phyloP scores from a whole-genome alignment of 257 asterid genomes.

The Solanum corneliomulleri region DNA sequence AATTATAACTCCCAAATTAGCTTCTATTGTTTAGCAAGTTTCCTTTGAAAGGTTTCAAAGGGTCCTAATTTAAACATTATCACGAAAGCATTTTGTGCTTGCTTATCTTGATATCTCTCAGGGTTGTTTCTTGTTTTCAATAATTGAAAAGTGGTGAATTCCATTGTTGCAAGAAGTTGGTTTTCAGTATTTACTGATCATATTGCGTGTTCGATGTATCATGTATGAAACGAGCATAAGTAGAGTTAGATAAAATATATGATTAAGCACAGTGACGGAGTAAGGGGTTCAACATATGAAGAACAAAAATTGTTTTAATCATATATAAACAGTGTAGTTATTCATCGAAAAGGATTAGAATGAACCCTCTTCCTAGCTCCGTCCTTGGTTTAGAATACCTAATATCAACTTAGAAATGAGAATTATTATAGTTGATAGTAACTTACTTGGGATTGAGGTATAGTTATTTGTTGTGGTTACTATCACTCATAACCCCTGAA shows the following conservation, averaged over 20 bases:
- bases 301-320: neutral
- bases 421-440: neutral
- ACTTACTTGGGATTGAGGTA: neutral
- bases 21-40: slow-evolving; percentile 33
- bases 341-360: neutral
- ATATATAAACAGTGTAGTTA: too few species aligned
- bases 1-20: slow-evolving; percentile 62
- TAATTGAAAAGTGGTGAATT: neutral
- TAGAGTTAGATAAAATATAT: neutral
- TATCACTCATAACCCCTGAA: neutral
- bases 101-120: neutral
- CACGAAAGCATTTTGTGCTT: neutral
- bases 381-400: neutral
- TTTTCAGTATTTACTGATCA: neutral
- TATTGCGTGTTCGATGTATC: neutral
- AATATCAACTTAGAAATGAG: neutral
- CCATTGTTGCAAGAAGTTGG: neutral
- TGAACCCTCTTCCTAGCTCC: neutral
- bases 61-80: neutral
- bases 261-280: neutral
- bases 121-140: neutral
- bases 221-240: neutral
- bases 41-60: neutral
- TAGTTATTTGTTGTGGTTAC: neutral
- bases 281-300: neutral